Conservation (phyloP, 2,329 filamentous ascomycete species). For the Sclerotinia sclerotiorum region DNA sequence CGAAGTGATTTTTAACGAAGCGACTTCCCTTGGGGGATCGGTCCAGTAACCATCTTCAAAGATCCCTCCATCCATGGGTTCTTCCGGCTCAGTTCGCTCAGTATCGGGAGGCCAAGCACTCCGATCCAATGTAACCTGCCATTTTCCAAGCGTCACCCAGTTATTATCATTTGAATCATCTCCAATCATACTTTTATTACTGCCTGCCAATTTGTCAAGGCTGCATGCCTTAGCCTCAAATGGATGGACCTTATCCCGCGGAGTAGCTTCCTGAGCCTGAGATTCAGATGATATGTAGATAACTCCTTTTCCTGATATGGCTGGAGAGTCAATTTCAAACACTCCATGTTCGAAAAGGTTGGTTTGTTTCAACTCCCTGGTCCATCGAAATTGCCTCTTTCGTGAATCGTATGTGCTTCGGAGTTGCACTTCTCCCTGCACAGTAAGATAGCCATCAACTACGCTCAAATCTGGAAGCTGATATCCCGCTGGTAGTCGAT, state of each 20-base stretch:
- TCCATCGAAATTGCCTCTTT: conserved; percentile 6
- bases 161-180: neutral
- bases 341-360: neutral
- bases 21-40: neutral
- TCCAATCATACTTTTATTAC: neutral
- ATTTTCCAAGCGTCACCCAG: neutral
- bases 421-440: neutral
- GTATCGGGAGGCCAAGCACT: neutral
- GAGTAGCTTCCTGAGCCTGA: neutral
- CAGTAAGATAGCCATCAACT: neutral
- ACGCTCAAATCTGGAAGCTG: neutral
- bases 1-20: neutral
- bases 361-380: neutral
- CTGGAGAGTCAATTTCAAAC: neutral
- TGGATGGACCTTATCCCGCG: neutral
- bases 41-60: neutral
- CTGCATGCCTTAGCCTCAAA: conserved; percentile 8
- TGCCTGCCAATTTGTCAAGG: neutral
- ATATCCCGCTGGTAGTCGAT: conserved; percentile 2
- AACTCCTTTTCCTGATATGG: neutral
- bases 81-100: neutral
- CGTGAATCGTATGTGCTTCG: neutral
- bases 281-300: neutral
- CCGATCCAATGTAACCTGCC: neutral
- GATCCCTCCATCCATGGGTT: neutral